Percentiles rank a stretch among this genome's conserved stretches.
These are phyloP conservation scores for Aspergillus nomiae DNA, from an alignment of 2,329 filamentous ascomycete species.

Conservation along the genomic window DNA sequence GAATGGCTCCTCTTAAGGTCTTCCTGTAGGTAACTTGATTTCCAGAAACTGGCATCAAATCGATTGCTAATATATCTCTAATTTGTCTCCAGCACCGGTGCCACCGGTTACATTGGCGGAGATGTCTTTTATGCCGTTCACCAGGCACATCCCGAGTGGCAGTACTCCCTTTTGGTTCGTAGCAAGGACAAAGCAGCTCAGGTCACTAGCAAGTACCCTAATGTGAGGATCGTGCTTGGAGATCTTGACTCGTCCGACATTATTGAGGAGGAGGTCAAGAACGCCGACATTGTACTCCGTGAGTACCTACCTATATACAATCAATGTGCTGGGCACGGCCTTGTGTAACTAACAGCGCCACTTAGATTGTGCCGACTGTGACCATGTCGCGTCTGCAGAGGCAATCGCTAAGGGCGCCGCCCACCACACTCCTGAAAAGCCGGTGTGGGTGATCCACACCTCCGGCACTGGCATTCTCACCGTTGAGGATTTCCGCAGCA, in stretches of 20 bases:
- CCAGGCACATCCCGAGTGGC: conserved; percentile 51
- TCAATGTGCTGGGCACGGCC: neutral
- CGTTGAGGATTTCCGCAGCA: conserved; percentile 42
- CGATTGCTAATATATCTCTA: neutral
- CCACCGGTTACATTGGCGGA: conserved; percentile 58
- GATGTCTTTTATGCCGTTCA: conserved; percentile 51
- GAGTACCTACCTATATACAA: conserved; percentile 16
- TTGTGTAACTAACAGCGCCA: conserved; percentile 1
- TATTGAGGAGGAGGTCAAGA: conserved; percentile 47
- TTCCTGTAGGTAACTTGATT: conserved; percentile 32
- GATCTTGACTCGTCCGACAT: conserved; percentile 44
- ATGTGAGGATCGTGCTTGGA: conserved; percentile 45
- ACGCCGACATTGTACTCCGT: conserved; percentile 52
- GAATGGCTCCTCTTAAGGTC: conserved; percentile 34
- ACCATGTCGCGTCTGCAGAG: conserved; percentile 44
- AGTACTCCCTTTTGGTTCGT: conserved; percentile 47
- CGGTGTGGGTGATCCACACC: conserved; percentile 48
- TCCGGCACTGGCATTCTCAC: conserved; percentile 48
- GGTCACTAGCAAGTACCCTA: conserved; percentile 42
- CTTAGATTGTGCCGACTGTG: conserved; percentile 46
- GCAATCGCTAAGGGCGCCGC: conserved; percentile 45
- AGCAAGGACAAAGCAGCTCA: conserved; percentile 46
- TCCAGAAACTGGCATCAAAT: conserved; percentile 9
- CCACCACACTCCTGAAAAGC: conserved; percentile 36
- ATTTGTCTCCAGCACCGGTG: conserved; percentile 45